Base-by-base conservation (phyloP, 2,329 filamentous ascomycete genomes). In the Neofusicoccum laricinum region DNA sequence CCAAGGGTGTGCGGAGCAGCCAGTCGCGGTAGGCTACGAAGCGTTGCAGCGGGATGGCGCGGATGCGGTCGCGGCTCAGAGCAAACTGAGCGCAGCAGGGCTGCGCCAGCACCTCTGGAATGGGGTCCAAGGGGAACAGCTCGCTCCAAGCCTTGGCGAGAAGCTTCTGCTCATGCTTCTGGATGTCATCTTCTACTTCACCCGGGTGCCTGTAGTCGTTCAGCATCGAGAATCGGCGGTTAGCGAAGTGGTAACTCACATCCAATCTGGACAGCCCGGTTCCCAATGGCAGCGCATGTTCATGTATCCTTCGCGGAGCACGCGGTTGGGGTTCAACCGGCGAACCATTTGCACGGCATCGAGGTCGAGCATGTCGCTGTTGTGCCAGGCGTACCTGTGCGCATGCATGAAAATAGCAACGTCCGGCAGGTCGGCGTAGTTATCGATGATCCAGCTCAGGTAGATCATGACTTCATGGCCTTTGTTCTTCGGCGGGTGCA, bases 71-170 rank as follows among this genome's bases (percentile, higher is more conserved):
- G 2, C 82, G 76, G 6, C 83, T 85, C 3, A 89, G 74, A 8
- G 86, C 87, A 69, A 89, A 89, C 68, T 89, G 87, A 2, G 84
- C 85, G 70, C 87, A 89, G 71, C 86, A 89, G 3, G 86, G 84
- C 67, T 88, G 85, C 1, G 85, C 81, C 0, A 89, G 79, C 0
- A 86, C 81, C 1, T 70, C 68, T 0, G 82, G 82, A 1, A 84
- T 75, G 11, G 76, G 74, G 58, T 82, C 80, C 4, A 78, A 68
- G 1, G 82, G 81, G 67, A 84, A 84, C 0, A 84, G 68, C 67
- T 82, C 77, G 46, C 73, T 73, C 81, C 81, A 84, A 0, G 74
- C 75, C 43, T 79, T 77, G 0, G 78, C 79, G 5, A 83, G 67
- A 1, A 81, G 65, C 5, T 75, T 67, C 64, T 83, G 78, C 66